A percentile compares a stretch with the other conserved stretches of the same genome.
phyloP scores from a whole-genome alignment of 306 rosid genomes.

The Purshia tridentata region DNA sequence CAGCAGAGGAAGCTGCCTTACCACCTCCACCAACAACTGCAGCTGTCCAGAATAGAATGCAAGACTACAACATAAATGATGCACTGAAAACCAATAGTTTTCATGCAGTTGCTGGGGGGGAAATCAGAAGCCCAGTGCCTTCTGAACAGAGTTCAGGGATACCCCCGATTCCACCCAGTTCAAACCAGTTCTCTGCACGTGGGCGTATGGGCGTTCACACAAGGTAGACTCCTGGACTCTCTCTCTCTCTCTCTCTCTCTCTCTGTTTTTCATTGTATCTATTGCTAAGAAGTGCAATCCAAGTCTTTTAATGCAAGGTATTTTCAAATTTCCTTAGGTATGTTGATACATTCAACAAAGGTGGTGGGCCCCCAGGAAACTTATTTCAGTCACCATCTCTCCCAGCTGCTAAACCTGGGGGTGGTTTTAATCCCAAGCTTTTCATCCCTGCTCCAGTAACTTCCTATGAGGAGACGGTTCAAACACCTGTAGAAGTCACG shows the following conservation, averaged over 20 bases:
- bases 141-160: conserved; percentile 48
- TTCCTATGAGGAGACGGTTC: conserved; percentile 37
- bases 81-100: conserved; percentile 20
- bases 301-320: neutral
- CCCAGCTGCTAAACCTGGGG: conserved; percentile 54
- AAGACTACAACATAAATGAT: conserved; percentile 42
- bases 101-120: conserved; percentile 22
- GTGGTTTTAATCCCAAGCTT: conserved; percentile 57
- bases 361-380: conserved; percentile 44
- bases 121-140: conserved; percentile 30
- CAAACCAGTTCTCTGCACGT: conserved; percentile 68
- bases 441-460: conserved; percentile 58
- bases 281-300: neutral
- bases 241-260: neutral
- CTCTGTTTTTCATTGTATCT: neutral
- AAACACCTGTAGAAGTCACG: conserved; percentile 37
- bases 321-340: conserved; percentile 44
- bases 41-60: conserved; percentile 53
- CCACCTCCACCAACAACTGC: conserved; percentile 70
- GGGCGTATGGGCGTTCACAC: conserved; percentile 58
- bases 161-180: conserved; percentile 56
- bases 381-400: conserved; percentile 62
- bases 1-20: conserved; percentile 60
- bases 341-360: conserved; percentile 81
- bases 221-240: conserved; percentile 38